These are phyloP conservation scores for Phytophthora brassicae DNA, from an alignment of 352 stramenopile genomes.

Conservation along the genomic window DNA sequence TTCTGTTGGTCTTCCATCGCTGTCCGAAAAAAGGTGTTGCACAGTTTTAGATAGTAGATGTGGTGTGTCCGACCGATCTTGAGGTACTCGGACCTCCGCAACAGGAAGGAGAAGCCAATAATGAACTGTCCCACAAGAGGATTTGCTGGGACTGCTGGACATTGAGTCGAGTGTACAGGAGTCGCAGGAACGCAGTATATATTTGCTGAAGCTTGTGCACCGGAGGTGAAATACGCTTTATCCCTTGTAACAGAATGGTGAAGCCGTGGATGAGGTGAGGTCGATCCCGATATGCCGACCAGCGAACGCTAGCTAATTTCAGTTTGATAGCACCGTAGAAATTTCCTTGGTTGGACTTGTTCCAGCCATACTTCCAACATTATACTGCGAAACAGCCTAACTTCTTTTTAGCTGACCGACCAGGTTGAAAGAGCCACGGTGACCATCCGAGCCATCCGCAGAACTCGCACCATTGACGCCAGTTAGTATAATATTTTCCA, in stretches of 20 bases:
- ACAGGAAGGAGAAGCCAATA: background rate
- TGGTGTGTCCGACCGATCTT: background rate
- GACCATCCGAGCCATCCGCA: background rate
- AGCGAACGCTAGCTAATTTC: slow-evolving; percentile 20
- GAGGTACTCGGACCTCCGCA: background rate
- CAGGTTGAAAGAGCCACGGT: background rate
- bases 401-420: slow-evolving; percentile 1
- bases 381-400: slow-evolving; percentile 18
- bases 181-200: slow-evolving; percentile 19
- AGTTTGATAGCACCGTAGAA: slow-evolving; percentile 18
- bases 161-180: slow-evolving; percentile 6
- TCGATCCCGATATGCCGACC: slow-evolving; percentile 10
- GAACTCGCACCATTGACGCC: slow-evolving; percentile 9
- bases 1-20: background rate
- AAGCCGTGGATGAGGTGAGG: slow-evolving; percentile 1
- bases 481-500: slow-evolving; percentile 3
- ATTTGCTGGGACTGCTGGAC: slow-evolving; percentile 5
- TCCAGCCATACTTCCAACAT: slow-evolving; percentile 18
- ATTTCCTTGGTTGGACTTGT: slow-evolving; percentile 12
- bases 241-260: slow-evolving; percentile 17
- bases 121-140: slow-evolving; percentile 17
- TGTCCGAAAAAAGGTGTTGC: background rate
- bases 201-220: slow-evolving; percentile 28
- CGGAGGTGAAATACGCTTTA: slow-evolving; percentile 21
- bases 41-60: background rate